A percentile compares a stretch with the other conserved stretches of the same genome.
Conservation (phyloP, 495 filamentous ascomycete species). For the Choiromyces venosus region DNA sequence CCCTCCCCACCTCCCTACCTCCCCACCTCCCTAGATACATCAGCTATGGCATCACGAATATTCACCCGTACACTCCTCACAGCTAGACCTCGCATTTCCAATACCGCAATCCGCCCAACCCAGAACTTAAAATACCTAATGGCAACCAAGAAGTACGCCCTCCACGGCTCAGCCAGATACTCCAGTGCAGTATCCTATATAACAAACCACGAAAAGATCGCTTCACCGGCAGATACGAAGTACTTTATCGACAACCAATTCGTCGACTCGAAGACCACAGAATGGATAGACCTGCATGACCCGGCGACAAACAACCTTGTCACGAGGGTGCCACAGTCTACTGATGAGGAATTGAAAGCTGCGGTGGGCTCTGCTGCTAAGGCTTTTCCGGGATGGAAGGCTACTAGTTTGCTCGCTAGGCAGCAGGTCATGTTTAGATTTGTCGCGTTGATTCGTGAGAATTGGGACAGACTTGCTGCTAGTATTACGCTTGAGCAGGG, state of each 20-base stretch:
- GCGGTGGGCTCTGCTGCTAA: slow-evolving; percentile 81
- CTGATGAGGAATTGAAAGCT: slow-evolving; percentile 78
- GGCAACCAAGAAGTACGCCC: not conserved
- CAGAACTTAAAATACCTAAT: not conserved
- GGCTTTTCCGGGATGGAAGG: slow-evolving; percentile 83
- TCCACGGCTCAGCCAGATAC: not conserved
- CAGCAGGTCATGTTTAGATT: slow-evolving; percentile 99
- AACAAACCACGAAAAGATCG: slow-evolving; percentile 63
- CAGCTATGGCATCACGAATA: slow-evolving; percentile 2
- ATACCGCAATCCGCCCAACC: not conserved
- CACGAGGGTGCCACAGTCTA: slow-evolving; percentile 94
- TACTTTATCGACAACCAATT: slow-evolving; percentile 94
- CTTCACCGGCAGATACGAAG: slow-evolving; percentile 68
- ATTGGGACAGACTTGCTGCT: slow-evolving; percentile 93
- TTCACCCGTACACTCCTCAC: slow-evolving; percentile 2
- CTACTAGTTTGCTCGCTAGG: slow-evolving; percentile 72
- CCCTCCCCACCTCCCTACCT: not conserved
- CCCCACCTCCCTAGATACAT: not conserved
- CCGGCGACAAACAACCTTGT: slow-evolving; percentile 97
- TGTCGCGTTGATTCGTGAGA: slow-evolving; percentile 76
- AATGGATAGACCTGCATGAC: slow-evolving; percentile 90
- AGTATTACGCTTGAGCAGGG: slow-evolving; percentile 97
- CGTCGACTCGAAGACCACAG: slow-evolving; percentile 62
- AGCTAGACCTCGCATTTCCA: not conserved
- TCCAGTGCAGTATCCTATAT: not conserved